Base-by-base conservation (phyloP, 257 asterid genomes). In the Vinca minor region DNA sequence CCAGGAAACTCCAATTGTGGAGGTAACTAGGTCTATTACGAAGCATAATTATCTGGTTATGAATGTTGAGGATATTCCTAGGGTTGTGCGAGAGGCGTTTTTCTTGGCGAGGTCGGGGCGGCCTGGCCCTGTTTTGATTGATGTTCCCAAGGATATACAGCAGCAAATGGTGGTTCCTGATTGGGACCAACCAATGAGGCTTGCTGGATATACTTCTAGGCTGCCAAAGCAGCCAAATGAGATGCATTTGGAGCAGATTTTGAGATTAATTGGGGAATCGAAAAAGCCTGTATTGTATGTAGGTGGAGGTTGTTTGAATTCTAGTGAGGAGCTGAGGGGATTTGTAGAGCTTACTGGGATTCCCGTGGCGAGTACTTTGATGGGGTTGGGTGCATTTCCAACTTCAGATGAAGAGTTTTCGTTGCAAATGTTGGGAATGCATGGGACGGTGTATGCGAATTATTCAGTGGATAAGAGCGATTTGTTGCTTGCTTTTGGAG, bases 391-490 rank as follows among this genome's bases (percentile, higher is more conserved):
- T 23, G 76, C 87, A 15, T 78, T 77, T 57, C 97, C 97, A 0
- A 38, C 87, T 42, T 79, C 88, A 3, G 87, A 87, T 38, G 62
- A 64, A 59, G 87, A 85, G 41, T 26, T 48, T 21, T 78, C 88
- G 0, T 56, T 90, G 68, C 93, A 81, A 67, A 90, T 90, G 96
- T 76, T 87, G 62, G 97, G 97, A 65, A 90, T 90, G 97, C 97
- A 87, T 60, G 96, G 96, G 32, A 87, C 97, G 9, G 93, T 87
- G 9, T 84, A 83, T 62, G 95, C 97, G 0, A 87, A 85, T 47
- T 87, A 87, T 45, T 75, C 90, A 0, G 90, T 90, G 49, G 92
- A 90, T 53, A 85, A 76, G 74, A 82, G 96, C 59, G 96, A 90
- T 72, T 69, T 87, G 81, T 67, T 85, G 26, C 82, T 90, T n/a